Base-by-base conservation (phyloP, 371 early-diverging fungal species). In the Mortierella sp. region DNA sequence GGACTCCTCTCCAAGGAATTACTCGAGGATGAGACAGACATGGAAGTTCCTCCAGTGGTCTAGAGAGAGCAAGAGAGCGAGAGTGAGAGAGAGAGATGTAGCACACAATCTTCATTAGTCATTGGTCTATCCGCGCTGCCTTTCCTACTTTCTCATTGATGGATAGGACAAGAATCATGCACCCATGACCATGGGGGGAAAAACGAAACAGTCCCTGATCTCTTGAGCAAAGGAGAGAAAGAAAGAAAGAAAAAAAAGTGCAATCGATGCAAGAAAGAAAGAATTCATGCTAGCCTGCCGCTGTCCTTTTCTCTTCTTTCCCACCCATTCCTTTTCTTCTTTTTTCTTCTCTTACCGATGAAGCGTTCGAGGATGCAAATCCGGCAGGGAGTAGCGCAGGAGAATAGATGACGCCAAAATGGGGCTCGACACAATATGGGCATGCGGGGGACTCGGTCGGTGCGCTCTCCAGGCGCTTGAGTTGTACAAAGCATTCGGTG, bases 401-500 rank as follows among this genome's bases (percentile, higher is more conserved):
- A 86, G 90, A 18, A 81, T 97, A 97, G 7, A 89, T 68, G 28
- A 96, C 81, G 52, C 96, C 96, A 82, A 96, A 94, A 69, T 94
- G 90, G 26, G 93, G 89, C 68, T 92, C 85, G 55, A 94, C 93
- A 82, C 97, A 97, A 73, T 89, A 97, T 0, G 97, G 97, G 69
- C 97, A 97, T 46, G 89, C 86, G 21, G 93, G 89, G 9, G 93
- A 80, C 66, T 70, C 70, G 26, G 82, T 77, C n/a, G 89, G 88
- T 37, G 84, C 80, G 58, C 64, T 73, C 66, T 85, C 84, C 43
- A 90, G 90, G 44, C 97, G 88, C 80, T 93, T 93, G 70, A 97
- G 93, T 86, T 96, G 95, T 62, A 96, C 89, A 83, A 97, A 96
- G 75, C 97, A 97, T 74, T 96, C 97, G 11, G 97, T 95, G 83